Percentiles rank a stretch among this genome's conserved stretches.
Evolutionary conservation across 1,284 basidiomycete genomes (phyloP).

Genomic region (Marasmius sp.): DNA sequence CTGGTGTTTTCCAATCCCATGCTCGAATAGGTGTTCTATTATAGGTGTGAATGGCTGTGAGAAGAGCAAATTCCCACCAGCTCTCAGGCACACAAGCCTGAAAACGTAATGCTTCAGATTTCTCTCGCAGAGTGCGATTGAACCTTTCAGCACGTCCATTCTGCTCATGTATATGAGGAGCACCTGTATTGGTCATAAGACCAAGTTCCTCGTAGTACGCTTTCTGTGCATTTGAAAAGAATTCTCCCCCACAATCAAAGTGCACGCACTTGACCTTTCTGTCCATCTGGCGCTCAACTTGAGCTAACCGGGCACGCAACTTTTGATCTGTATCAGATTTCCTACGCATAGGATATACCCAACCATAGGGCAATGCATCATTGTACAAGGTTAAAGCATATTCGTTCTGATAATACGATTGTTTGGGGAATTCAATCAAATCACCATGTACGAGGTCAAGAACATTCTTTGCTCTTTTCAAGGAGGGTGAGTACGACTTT

Average conservation of each 20-base stretch:
- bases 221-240: not conserved
- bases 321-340: constrained; percentile 8
- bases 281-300: constrained; percentile 1
- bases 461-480: constrained; percentile 8
- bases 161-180: constrained; percentile 10
- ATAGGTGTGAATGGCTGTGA: constrained; percentile 21
- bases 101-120: constrained; percentile 20
- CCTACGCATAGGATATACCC: constrained; percentile 1
- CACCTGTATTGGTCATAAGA: constrained; percentile 2
- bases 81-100: constrained; percentile 20
- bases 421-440: constrained; percentile 19
- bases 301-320: not conserved
- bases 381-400: constrained; percentile 27
- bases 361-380: constrained; percentile 16
- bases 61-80: constrained; percentile 26
- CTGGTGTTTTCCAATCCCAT: not conserved
- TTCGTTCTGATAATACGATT: constrained; percentile 20
- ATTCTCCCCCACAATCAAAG: constrained; percentile 13
- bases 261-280: constrained; percentile 4
- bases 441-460: constrained; percentile 26
- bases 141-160: constrained; percentile 13
- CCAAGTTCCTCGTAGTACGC: not conserved
- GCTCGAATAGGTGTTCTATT: constrained; percentile 18
- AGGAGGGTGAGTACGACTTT: constrained; percentile 15
- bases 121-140: constrained; percentile 7